A percentile compares a stretch with the other conserved stretches of the same genome.
Evolutionary conservation across 495 filamentous ascomycete genomes (phyloP).

Genomic region (Trypethelium eluteriae): DNA sequence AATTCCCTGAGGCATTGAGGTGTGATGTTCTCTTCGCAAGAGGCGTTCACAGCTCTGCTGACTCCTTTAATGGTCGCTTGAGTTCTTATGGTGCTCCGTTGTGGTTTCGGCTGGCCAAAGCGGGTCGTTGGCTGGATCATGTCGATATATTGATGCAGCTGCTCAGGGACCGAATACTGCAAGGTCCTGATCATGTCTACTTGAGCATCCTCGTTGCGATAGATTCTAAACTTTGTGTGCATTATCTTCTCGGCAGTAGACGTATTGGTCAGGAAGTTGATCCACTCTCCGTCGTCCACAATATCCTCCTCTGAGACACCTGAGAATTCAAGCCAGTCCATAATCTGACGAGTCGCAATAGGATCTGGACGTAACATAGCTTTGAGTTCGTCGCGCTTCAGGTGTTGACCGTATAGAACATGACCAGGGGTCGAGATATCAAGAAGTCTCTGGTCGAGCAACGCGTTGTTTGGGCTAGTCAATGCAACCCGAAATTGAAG

Average conservation of each 20-base stretch:
- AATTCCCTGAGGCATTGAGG: conserved; percentile 52
- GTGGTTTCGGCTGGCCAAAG: conserved; percentile 43
- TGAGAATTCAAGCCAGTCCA: conserved; percentile 28
- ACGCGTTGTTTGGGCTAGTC: conserved; percentile 40
- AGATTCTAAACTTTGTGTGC: conserved; percentile 31
- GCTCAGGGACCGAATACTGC: conserved; percentile 56
- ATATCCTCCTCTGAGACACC: conserved; percentile 27
- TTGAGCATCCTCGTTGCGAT: conserved; percentile 19
- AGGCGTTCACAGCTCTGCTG: conserved; percentile 24
- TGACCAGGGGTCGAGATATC: conserved; percentile 57
- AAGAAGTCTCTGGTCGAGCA: conserved; percentile 54
- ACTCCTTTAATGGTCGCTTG: conserved; percentile 17
- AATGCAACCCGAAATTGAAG: conserved; percentile 35
- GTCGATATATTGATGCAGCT: conserved; percentile 45
- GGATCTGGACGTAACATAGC: conserved; percentile 26
- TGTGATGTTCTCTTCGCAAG: conserved; percentile 48
- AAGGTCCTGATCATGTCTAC: conserved; percentile 43
- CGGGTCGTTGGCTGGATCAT: conserved; percentile 54
- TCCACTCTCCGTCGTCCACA: conserved; percentile 30
- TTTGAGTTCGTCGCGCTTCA: conserved; percentile 47
- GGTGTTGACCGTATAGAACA: conserved; percentile 54
- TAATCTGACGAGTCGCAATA: conserved; percentile 24
- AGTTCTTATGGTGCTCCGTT: conserved; percentile 23
- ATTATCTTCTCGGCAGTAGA: conserved; percentile 32
- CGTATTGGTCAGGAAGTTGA: conserved; percentile 33